Conservation (phyloP, 139 green algal species). For the Diplosphaera chodatii region DNA sequence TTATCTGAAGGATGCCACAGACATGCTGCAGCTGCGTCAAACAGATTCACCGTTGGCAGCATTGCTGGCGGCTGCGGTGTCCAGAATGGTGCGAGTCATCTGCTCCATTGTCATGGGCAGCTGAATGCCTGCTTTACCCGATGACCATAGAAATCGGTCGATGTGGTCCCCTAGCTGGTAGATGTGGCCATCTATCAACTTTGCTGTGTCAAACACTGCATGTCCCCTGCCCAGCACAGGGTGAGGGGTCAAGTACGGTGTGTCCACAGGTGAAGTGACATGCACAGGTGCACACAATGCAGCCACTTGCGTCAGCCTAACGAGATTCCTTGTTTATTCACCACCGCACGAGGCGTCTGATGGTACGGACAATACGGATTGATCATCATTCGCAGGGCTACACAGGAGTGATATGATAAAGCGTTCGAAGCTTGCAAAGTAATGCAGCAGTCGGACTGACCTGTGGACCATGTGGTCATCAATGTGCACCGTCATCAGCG, state of each 20-base stretch:
- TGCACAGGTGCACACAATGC: not conserved
- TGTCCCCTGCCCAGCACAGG: slow-evolving; percentile 74
- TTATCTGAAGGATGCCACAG: no score
- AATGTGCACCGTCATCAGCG: slow-evolving; percentile 65
- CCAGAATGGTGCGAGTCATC: slow-evolving; percentile 60
- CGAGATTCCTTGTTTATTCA: slow-evolving; percentile 1
- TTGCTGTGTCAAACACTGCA: slow-evolving; percentile 71
- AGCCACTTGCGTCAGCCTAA: not conserved
- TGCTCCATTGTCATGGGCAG: slow-evolving; percentile 38
- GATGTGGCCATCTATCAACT: slow-evolving; percentile 60
- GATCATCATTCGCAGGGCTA: not conserved
- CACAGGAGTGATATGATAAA: no score
- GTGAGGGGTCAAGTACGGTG: no score
- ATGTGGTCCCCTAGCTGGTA: slow-evolving; percentile 74
- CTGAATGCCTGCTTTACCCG: slow-evolving; percentile 41
- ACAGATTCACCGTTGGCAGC: slow-evolving; percentile 55
- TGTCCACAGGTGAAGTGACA: no score
- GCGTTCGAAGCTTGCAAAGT: no score
- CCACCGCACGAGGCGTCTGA: not conserved
- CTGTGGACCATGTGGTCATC: slow-evolving; percentile 86
- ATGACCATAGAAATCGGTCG: slow-evolving; percentile 40
- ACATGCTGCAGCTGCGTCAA: no score
- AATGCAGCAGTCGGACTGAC: no score
- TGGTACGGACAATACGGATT: not conserved
- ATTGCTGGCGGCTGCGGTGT: slow-evolving; percentile 66